Percentiles rank a stretch among this genome's conserved stretches.
Evolutionary conservation across 2,329 filamentous ascomycete genomes (phyloP).

Genomic region (Fusarium stilboides): DNA sequence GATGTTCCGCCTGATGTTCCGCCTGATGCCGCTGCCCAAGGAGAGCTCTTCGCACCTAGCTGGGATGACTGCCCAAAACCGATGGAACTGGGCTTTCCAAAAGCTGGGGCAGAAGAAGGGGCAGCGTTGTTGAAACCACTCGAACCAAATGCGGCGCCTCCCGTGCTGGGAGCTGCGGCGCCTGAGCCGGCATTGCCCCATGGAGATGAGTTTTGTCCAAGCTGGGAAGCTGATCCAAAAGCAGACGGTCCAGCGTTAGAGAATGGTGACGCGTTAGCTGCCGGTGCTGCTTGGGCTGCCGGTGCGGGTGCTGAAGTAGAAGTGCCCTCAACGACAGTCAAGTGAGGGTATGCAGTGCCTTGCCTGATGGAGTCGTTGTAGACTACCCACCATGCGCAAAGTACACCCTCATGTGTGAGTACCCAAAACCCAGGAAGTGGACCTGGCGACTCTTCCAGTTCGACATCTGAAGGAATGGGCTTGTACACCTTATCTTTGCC

Average conservation of each 20-base stretch:
- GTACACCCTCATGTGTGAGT: constrained; percentile 88
- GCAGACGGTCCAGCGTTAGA: constrained; percentile 52
- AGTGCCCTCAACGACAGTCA: constrained; percentile 66
- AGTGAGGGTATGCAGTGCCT: constrained; percentile 79
- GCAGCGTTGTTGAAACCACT: constrained; percentile 60
- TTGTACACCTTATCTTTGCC: constrained; percentile 82
- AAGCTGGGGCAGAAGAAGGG: constrained; percentile 60
- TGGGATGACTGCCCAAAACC: constrained; percentile 69
- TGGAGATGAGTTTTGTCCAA: constrained; percentile 67
- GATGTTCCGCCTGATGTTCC: constrained; percentile 42
- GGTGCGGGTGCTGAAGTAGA: constrained; percentile 52
- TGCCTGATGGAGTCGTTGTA: constrained; percentile 88
- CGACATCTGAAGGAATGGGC: constrained; percentile 82
- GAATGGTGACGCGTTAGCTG: constrained; percentile 54
- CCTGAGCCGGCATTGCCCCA: constrained; percentile 61
- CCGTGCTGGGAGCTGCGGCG: constrained; percentile 51
- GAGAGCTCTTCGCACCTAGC: constrained; percentile 65
- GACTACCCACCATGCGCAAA: constrained; percentile 91
- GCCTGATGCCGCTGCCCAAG: constrained; percentile 62
- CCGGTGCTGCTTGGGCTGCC: constrained; percentile 48
- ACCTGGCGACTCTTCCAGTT: constrained; percentile 82
- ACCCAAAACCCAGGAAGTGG: constrained; percentile 88
- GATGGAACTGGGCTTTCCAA: constrained; percentile 64
- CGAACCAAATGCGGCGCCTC: constrained; percentile 61
- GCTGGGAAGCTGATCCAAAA: constrained; percentile 61